Conservation (phyloP, 2,329 filamentous ascomycete genomes). For the Pestalotiopsis fici region DNA sequence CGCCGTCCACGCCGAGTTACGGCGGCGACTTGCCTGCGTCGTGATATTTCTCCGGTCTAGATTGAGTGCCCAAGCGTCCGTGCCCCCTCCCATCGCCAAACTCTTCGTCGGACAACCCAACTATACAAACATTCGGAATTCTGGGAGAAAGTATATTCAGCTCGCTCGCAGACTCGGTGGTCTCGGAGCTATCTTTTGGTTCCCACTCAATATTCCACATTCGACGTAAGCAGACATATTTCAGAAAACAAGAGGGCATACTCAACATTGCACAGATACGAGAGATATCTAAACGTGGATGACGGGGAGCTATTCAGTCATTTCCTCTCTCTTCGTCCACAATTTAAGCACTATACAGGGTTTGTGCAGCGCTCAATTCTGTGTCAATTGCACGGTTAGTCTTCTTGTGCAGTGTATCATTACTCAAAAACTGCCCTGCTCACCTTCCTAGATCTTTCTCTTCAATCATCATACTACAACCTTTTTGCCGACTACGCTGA, state of each 20-base stretch:
- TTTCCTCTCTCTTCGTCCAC: conserved; percentile 18
- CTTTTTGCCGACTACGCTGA: conserved; percentile 25
- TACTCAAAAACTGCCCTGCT: neutral
- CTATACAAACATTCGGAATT: conserved; percentile 27
- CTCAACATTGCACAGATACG: conserved; percentile 24
- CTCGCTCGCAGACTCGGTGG: conserved; percentile 29
- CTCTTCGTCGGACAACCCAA: conserved; percentile 21
- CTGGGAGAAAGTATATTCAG: conserved; percentile 35
- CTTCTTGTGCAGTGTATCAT: neutral
- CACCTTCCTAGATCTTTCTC: neutral
- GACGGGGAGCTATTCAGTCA: conserved; percentile 31
- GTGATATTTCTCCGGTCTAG: conserved; percentile 30
- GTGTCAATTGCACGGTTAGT: neutral
- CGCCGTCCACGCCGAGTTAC: conserved; percentile 22
- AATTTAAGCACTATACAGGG: conserved; percentile 13
- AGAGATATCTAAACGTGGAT: conserved; percentile 34
- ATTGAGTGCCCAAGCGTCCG: conserved; percentile 19
- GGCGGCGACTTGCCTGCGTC: conserved; percentile 28
- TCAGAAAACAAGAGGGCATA: too few relatives aligned
- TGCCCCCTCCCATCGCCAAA: conserved; percentile 19
- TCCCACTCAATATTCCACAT: conserved; percentile 29
- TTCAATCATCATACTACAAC: conserved; percentile 20
- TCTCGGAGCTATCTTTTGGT: conserved; percentile 31
- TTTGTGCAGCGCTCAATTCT: conserved; percentile 25
- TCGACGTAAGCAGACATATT: conserved; percentile 29